These are phyloP conservation scores for Colletotrichum neosansevieriae DNA, from an alignment of 2,329 filamentous ascomycete genomes.

Conservation along the genomic window DNA sequence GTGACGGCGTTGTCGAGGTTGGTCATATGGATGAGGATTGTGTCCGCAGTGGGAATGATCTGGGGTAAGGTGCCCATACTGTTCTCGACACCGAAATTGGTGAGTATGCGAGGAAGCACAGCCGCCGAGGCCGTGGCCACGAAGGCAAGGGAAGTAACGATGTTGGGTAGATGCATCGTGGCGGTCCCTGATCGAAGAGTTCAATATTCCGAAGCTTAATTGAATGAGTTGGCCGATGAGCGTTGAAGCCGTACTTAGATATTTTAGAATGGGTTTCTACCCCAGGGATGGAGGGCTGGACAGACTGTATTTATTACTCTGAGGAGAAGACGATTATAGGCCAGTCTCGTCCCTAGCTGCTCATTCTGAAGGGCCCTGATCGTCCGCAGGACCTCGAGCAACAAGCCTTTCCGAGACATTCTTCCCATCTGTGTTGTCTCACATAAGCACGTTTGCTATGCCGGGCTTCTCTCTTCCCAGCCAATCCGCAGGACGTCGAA, in stretches of 20 bases:
- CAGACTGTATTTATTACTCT: constrained; percentile 16
- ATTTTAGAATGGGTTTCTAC: no score
- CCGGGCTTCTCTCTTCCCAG: not conserved
- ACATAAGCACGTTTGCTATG: not conserved
- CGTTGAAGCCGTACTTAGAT: not conserved
- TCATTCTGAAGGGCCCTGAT: not conserved
- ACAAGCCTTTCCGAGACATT: constrained; percentile 24
- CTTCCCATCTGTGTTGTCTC: constrained; percentile 11
- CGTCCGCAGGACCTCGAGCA: not conserved
- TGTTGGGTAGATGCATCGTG: constrained; percentile 5
- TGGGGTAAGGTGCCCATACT: not conserved
- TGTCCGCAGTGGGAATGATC: not conserved
- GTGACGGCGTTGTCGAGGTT: not conserved
- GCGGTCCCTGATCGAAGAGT: not conserved
- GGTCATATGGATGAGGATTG: not conserved
- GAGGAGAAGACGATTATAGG: not conserved
- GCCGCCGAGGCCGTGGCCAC: not conserved
- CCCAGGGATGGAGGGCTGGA: not conserved
- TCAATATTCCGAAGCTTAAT: no score
- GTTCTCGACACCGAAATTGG: not conserved
- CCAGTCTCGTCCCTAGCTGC: not conserved
- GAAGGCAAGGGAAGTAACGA: not conserved
- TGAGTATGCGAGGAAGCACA: not conserved
- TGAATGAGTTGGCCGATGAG: not conserved
- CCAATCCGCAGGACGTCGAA: not conserved